Base-by-base conservation (phyloP, 345 rosid species). In the Atalantia buxifolia region DNA sequence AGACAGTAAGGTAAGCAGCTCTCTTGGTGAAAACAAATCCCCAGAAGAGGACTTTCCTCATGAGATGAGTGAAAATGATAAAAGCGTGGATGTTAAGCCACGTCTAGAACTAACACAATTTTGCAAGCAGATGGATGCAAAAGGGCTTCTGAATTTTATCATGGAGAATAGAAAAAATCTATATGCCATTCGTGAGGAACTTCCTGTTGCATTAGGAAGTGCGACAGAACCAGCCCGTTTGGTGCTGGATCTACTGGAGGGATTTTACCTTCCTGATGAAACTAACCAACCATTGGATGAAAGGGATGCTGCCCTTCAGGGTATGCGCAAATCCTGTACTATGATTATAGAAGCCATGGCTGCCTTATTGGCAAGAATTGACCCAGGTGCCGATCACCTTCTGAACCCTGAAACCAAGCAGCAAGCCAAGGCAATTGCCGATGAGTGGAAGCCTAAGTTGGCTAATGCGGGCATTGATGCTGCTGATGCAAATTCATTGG, bases 391-490 rank as follows among this genome's bases (percentile, higher is more conserved):
- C 79, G 85, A 79, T 82, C 84, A 83, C 90, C 88, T 82, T 84
- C 75, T 84, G 85, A 86, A 83, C 86, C 87, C 85, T 85, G 89
- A 86, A 79, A 87, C 77, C 71, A 90, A 85, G 87, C 87, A 78
- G 87, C 88, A 82, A 86, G 94, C 94, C 82, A 90, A 87, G 94
- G 90, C 86, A 82, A 86, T 90, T 83, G 90, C 92, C 68, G 84
- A 85, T 82, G 83, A 84, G 83, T 90, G 94, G 94, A 88, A 83
- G 84, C 89, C 86, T 74, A 88, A 83, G 79, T 88, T 90, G 90
- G 83, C 83, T 85, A 78, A 76, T 81, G 84, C 76, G 64, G 86
- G 82, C 85, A 76, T 35, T 81, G 87, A 78, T 75, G 85, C 89
- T 87, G 80, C 85, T 86, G 83, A 85, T 86, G 88, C 85, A 77